These are phyloP conservation scores for Picochlorum sp. DNA, from an alignment of 139 green algal genomes.

Conservation along the genomic window DNA sequence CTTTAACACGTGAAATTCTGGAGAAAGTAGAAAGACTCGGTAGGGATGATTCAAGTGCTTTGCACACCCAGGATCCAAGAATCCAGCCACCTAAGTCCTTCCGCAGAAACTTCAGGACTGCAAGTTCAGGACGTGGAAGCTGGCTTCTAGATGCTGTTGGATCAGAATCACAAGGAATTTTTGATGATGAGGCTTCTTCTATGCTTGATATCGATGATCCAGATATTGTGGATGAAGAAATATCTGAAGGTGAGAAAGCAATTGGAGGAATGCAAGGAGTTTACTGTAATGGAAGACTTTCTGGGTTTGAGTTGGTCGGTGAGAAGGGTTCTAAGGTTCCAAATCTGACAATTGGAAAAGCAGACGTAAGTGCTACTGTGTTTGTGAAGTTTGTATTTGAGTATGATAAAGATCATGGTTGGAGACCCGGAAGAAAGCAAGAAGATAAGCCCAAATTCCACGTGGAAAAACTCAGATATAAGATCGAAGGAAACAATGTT, in stretches of 20 bases:
- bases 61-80: too few species aligned
- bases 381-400: constrained; percentile 31
- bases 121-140: not conserved
- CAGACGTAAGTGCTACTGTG: constrained; percentile 39
- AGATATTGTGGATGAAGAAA: not conserved
- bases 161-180: not conserved
- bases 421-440: constrained; percentile 1
- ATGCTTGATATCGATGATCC: not conserved
- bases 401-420: constrained; percentile 22
- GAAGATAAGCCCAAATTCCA: constrained; percentile 30
- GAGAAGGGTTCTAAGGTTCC: constrained; percentile 70
- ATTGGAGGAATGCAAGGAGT: constrained; percentile 13
- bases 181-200: not conserved
- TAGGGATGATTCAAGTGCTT: too few species aligned
- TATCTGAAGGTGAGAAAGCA: not conserved
- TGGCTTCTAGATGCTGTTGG: not conserved
- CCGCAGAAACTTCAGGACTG: not conserved
- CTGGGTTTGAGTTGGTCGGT: constrained; percentile 51
- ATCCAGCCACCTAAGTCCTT: not conserved
- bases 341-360: constrained; percentile 49
- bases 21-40: not conserved
- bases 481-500: constrained; percentile 32
- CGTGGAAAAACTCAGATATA: constrained; percentile 33
- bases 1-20: not conserved
- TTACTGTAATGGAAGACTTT: constrained; percentile 34